Evolutionary conservation across 768 basidiomycete genomes (phyloP), one percentile per base, ranked within the genome.

Genomic region (Mycena amicta): DNA sequence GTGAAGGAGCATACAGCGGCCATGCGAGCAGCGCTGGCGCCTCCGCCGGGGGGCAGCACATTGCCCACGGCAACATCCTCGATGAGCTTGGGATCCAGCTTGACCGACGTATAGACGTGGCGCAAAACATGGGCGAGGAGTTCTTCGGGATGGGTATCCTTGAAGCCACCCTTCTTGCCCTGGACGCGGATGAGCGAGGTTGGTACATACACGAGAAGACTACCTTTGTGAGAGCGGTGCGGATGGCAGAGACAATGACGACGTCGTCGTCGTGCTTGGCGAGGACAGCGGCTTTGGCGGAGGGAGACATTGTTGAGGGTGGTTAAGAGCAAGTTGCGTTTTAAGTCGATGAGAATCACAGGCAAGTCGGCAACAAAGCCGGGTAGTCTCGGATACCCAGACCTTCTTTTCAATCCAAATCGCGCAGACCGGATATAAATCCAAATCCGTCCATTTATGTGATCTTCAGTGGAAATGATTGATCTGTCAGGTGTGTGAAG

Each of bases 191-290:
- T 56, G 16, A 59, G 49, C 45, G 51, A 51, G n/a, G n/a, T n/a
- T n/a, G n/a, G n/a, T n/a, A n/a, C n/a, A n/a, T n/a, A n/a, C n/a
- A n/a, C n/a, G 68, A 79, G 53, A 29, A 5, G n/a, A 16, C n/a
- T 30, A 92, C 93, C 83, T 95, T 96, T 28, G 95, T 97, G 59
- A 96, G 81, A 25, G 97, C 92, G 45, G 95, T 93, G 61, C 97
- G 87, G 49, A 93, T 83, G 22, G 95, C 95, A 12, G 86, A 77
- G 67, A 93, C 86, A 70, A 98, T 90, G 62, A 98, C 96, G 15
- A 98, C 89, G 73, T 96, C 94, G 71, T 92, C 82, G 61, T 90
- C 88, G 66, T 83, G 77, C 77, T 92, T 89, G 67, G 83, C 77
- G 50, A 93, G 82, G 23, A 93, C 63, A 57, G 78, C 77, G 23